Evolutionary conservation across 768 basidiomycete species (phyloP).

Genomic region (Pholiota microspora): DNA sequence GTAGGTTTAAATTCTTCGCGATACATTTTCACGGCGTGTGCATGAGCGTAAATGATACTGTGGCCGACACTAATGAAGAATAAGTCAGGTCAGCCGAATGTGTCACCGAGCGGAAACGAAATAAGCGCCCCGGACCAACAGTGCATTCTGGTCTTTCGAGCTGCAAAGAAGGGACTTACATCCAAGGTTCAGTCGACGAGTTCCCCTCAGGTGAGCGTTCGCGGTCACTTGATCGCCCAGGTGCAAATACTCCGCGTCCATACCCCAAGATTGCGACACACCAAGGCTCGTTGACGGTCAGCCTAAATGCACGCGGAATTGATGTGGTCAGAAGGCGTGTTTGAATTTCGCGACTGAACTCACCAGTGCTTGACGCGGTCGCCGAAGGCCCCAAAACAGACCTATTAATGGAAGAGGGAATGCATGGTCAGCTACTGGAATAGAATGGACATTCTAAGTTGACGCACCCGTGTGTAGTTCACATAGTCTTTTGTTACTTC

Average conservation of each 20-base stretch:
- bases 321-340: background rate
- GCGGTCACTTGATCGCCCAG: conserved; percentile 67
- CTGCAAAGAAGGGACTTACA: conserved; percentile 32
- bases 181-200: conserved; percentile 67
- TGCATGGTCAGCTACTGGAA: conserved; percentile 18
- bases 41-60: conserved; percentile 67
- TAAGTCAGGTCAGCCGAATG: conserved; percentile 4
- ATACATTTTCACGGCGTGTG: conserved; percentile 63
- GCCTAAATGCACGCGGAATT: conserved; percentile 31
- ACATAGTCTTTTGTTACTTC: conserved; percentile 67
- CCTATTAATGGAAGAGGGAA: conserved; percentile 29
- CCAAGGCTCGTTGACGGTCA: conserved; percentile 80
- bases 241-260: conserved; percentile 68
- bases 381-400: conserved; percentile 75
- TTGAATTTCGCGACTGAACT: conserved; percentile 8
- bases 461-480: conserved; percentile 52
- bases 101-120: background rate
- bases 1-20: conserved; percentile 59
- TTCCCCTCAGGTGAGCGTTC: conserved; percentile 57
- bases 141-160: background rate
- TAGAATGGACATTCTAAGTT: conserved; percentile 4
- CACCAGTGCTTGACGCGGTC: conserved; percentile 77
- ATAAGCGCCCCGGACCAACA: background rate
- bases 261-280: conserved; percentile 70
- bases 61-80: conserved; percentile 56